phyloP scores from a whole-genome alignment of 2,329 filamentous ascomycete species.

The Penicillium sclerotigenum region DNA sequence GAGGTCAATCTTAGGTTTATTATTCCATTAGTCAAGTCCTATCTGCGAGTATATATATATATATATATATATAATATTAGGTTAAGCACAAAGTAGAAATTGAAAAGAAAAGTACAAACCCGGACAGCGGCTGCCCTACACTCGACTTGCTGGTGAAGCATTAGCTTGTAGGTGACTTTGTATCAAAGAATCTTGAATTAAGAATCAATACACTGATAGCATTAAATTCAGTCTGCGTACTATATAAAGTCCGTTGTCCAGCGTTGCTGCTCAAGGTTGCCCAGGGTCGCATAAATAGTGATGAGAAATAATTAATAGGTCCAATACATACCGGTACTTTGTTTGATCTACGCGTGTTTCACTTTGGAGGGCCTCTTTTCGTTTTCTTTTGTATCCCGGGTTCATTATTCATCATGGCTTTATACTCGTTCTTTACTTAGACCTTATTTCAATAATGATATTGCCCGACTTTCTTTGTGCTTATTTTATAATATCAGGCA shows the following conservation, averaged over 20 bases:
- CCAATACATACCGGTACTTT: neutral
- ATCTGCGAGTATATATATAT: too few relatives aligned
- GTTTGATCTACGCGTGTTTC: neutral
- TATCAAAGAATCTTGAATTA: neutral
- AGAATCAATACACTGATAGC: neutral
- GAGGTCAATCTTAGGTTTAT: too few relatives aligned
- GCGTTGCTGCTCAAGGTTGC: too few relatives aligned
- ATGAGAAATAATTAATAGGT: neutral
- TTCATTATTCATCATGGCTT: neutral
- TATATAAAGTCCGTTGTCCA: too few relatives aligned
- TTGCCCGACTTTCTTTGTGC: neutral
- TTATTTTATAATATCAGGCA: neutral
- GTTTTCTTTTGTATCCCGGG: neutral
- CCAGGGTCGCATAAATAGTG: too few relatives aligned
- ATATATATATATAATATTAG: too few relatives aligned
- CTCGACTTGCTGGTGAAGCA: neutral
- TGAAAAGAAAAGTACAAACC: neutral
- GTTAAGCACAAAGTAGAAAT: too few relatives aligned
- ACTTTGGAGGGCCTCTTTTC: neutral
- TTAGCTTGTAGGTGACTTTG: neutral
- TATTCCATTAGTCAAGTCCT: too few relatives aligned
- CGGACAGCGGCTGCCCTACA: neutral
- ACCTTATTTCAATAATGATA: neutral
- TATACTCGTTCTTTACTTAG: neutral
- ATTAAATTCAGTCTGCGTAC: too few relatives aligned